Conservation (phyloP, 202 grass and related monocot genomes). For the Hordeum pubiflorum region DNA sequence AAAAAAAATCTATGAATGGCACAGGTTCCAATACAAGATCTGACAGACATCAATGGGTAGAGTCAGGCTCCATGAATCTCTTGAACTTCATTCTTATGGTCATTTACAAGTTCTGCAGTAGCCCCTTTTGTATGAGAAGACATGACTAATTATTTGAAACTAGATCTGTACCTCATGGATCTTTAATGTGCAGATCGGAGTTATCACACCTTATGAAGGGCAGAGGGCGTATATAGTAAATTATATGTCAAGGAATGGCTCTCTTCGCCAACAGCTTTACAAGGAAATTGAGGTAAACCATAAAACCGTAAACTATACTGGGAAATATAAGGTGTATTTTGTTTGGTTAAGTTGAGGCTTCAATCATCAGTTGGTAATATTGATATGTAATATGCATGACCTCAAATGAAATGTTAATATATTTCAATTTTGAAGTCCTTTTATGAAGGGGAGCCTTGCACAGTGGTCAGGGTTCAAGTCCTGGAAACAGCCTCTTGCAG, state of each 20-base stretch:
- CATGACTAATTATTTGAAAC: background rate
- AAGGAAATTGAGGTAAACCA: constrained; percentile 92
- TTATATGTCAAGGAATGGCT: constrained; percentile 97
- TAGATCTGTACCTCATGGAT: constrained; percentile 3
- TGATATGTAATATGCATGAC: background rate
- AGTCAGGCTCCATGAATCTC: no score
- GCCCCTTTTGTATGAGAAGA: background rate
- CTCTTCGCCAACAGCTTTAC: constrained; percentile 94
- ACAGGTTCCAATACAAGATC: background rate
- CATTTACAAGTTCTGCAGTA: background rate
- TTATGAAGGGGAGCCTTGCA: background rate
- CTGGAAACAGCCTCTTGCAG: no score
- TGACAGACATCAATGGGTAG: background rate
- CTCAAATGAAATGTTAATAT: background rate
- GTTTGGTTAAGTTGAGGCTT: background rate
- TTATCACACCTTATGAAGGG: constrained; percentile 99
- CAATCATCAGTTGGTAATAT: background rate
- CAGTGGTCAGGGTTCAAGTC: no score
- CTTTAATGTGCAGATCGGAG: constrained; percentile 65
- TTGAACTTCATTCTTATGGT: background rate
- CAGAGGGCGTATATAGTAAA: constrained; percentile 98
- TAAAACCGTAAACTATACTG: background rate
- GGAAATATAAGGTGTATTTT: background rate
- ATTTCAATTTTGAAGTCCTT: background rate
- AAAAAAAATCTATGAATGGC: background rate